A percentile compares a stretch with the other conserved stretches of the same genome.
Conservation (phyloP, 2,329 filamentous ascomycete genomes). For the Diaporthe ilicicola region DNA sequence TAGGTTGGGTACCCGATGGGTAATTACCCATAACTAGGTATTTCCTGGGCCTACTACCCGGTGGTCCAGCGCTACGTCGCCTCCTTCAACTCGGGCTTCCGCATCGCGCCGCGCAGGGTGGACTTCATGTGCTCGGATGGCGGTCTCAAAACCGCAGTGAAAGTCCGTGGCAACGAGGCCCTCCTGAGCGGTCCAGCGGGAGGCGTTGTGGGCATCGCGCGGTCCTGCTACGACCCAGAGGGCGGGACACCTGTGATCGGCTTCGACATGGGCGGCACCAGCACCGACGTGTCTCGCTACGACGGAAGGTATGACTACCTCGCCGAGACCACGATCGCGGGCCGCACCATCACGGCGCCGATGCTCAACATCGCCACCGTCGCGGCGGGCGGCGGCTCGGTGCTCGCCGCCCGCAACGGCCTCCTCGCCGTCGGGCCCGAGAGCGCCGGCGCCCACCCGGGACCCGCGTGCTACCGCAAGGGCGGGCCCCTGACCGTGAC, state of each 20-base stretch:
- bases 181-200: conserved; percentile 81
- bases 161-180: conserved; percentile 73
- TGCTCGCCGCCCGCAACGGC: conserved; percentile 73
- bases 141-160: conserved; percentile 61
- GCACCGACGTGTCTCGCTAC: conserved; percentile 77
- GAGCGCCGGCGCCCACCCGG: conserved; percentile 71
- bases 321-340: conserved; percentile 81
- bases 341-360: conserved; percentile 72
- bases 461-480: conserved; percentile 74
- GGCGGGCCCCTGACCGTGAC: conserved; percentile 72
- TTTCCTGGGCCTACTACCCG: too few species aligned
- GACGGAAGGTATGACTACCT: conserved; percentile 53
- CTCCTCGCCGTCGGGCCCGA: conserved; percentile 75
- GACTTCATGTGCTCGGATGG: conserved; percentile 77
- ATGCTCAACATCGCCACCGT: conserved; percentile 87
- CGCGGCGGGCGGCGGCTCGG: conserved; percentile 77
- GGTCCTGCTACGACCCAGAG: conserved; percentile 74
- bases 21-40: too few species aligned
- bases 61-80: conserved; percentile 51
- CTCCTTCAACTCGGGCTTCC: conserved; percentile 48
- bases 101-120: conserved; percentile 53
- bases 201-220: conserved; percentile 78
- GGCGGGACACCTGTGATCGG: conserved; percentile 77
- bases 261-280: conserved; percentile 81
- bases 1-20: too few species aligned